Conservation (phyloP, 768 basidiomycete genomes). For the Pulveroboletus sp. region DNA sequence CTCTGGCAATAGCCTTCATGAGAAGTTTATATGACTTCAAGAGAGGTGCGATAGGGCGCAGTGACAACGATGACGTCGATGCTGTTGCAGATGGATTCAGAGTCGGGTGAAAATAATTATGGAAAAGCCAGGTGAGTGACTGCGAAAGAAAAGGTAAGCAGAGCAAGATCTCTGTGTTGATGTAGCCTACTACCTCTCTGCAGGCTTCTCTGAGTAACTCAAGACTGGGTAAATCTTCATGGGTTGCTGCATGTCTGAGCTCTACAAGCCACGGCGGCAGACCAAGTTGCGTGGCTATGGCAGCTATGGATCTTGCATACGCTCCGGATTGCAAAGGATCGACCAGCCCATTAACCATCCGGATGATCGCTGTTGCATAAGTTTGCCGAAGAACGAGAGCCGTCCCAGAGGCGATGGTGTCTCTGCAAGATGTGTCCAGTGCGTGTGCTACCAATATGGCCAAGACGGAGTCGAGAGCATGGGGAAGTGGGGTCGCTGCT, state of each 20-base stretch:
- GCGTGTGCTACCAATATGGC: conserved; percentile 57
- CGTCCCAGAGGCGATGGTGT: conserved; percentile 23
- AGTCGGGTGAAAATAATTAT: conserved; percentile 81
- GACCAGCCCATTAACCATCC: conserved; percentile 92
- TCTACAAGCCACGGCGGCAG: conserved; percentile 89
- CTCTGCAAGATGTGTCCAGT: conserved; percentile 42
- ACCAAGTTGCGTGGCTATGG: conserved; percentile 81
- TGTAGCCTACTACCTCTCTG: conserved; percentile 48
- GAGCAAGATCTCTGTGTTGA: conserved; percentile 1
- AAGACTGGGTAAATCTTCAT: conserved; percentile 88
- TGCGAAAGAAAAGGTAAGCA: conserved; percentile 29
- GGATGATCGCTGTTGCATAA: conserved; percentile 76
- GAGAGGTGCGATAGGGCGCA: conserved; percentile 61
- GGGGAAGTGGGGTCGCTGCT: conserved; percentile 69
- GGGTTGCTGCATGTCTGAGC: conserved; percentile 90
- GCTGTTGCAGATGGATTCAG: conserved; percentile 48
- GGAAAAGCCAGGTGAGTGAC: conserved; percentile 80
- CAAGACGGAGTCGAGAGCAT: conserved; percentile 72
- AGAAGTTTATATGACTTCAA: conserved; percentile 72
- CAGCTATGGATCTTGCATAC: conserved; percentile 87
- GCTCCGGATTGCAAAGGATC: conserved; percentile 88
- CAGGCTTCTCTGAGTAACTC: conserved; percentile 74
- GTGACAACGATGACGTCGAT: conserved; percentile 29
- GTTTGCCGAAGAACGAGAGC: conserved; percentile 62
- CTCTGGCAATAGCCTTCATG: conserved; percentile 58